These are phyloP conservation scores for Saccharomycopsis javanensis DNA, from an alignment of 805 yeast species.

Conservation along the genomic window DNA sequence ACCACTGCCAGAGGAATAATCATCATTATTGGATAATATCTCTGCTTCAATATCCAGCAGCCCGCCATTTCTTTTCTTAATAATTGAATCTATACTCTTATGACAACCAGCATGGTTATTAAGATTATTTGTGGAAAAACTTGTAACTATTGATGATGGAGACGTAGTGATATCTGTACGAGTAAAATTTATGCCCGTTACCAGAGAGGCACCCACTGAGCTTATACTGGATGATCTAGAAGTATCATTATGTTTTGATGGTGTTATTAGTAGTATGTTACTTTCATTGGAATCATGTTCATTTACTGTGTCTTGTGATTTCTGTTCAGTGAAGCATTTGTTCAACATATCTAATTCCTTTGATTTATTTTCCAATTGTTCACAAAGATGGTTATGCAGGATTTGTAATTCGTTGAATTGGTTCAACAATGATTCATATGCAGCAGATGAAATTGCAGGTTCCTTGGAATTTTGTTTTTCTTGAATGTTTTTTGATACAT, in stretches of 20 bases:
- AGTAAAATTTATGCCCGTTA: not conserved
- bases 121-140: not conserved
- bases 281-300: not conserved
- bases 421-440: not conserved
- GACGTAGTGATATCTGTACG: not conserved
- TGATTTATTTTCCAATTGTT: not conserved
- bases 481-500: not conserved
- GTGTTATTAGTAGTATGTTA: not conserved
- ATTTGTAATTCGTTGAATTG: not conserved
- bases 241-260: not conserved
- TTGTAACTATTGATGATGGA: not conserved
- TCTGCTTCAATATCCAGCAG: not conserved
- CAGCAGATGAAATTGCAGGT: not conserved
- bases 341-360: not conserved
- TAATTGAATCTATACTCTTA: not conserved
- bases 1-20: not conserved
- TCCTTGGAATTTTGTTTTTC: not conserved
- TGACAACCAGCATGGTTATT: not conserved
- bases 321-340: not conserved
- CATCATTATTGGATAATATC: not conserved
- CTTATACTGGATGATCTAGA: slow-evolving; percentile 1
- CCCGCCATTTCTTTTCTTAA: not conserved
- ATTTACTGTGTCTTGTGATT: not conserved
- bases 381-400: not conserved
- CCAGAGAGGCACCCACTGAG: not conserved